Conservation (phyloP, 164 flowering plant species). For the Piper longum region DNA sequence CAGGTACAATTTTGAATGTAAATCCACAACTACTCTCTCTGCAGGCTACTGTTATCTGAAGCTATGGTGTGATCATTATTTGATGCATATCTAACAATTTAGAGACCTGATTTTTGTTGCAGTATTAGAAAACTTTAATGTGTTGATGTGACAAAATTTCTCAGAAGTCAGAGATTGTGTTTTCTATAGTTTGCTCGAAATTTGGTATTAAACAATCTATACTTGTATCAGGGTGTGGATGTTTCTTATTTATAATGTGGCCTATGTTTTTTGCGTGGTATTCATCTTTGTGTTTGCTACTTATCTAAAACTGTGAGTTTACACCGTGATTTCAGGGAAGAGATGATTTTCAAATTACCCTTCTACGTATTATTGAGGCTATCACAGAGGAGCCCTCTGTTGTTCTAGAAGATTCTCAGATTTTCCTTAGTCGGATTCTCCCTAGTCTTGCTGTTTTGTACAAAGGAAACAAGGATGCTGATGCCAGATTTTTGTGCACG, state of each 20-base stretch:
- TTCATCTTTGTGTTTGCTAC: too few species aligned
- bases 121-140: too few species aligned
- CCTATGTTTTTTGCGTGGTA: too few species aligned
- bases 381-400: conserved; percentile 55
- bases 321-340: conserved; percentile 54
- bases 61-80: too few species aligned
- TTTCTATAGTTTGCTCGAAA: too few species aligned
- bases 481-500: conserved; percentile 85
- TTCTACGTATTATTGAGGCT: conserved; percentile 70
- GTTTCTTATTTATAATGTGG: too few species aligned
- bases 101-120: background rate
- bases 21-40: too few species aligned
- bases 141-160: too few species aligned
- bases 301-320: background rate
- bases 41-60: too few species aligned
- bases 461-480: conserved; percentile 91
- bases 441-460: conserved; percentile 69
- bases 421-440: conserved; percentile 47
- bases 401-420: conserved; percentile 34
- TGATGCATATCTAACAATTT: background rate
- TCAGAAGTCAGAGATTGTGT: too few species aligned
- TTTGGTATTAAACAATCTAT: too few species aligned
- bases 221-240: too few species aligned
- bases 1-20: conserved; percentile 36
- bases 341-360: conserved; percentile 88